A percentile compares a stretch with the other conserved stretches of the same genome.
These are phyloP conservation scores for Neurospora africana DNA, from an alignment of 495 filamentous ascomycete species.

Conservation along the genomic window DNA sequence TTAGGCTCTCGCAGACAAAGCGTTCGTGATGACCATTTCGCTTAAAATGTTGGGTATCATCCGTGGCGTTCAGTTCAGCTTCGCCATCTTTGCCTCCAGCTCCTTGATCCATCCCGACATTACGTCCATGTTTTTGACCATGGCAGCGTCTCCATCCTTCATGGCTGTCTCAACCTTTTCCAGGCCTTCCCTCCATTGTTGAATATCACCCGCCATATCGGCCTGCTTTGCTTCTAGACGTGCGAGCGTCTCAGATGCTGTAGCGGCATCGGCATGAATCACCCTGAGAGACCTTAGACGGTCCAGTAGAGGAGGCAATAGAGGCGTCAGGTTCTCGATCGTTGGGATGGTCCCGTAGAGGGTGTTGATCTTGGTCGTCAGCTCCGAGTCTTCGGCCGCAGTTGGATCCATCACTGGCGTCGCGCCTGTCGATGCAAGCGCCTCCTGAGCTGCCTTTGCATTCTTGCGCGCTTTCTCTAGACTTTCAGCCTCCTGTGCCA, in stretches of 20 bases:
- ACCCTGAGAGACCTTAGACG: slow-evolving; percentile 71
- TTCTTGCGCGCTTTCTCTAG: slow-evolving; percentile 62
- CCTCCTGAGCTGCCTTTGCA: slow-evolving; percentile 56
- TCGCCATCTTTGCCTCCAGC: slow-evolving; percentile 63
- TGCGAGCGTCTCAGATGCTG: slow-evolving; percentile 68
- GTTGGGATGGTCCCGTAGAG: slow-evolving; percentile 82
- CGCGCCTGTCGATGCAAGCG: slow-evolving; percentile 39
- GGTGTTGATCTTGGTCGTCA: slow-evolving; percentile 78
- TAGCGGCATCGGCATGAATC: slow-evolving; percentile 78
- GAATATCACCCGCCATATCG: slow-evolving; percentile 74
- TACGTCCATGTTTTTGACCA: slow-evolving; percentile 65
- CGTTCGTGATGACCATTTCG: not conserved
- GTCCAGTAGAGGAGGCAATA: slow-evolving; percentile 78
- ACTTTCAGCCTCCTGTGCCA: slow-evolving; percentile 70
- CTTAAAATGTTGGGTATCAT: slow-evolving; percentile 20
- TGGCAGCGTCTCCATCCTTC: slow-evolving; percentile 52
- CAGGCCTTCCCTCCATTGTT: slow-evolving; percentile 75
- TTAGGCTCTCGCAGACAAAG: not conserved
- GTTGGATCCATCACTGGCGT: slow-evolving; percentile 20
- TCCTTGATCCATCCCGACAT: slow-evolving; percentile 85
- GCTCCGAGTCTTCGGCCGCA: slow-evolving; percentile 45
- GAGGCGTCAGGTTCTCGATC: slow-evolving; percentile 75
- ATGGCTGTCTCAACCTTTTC: slow-evolving; percentile 69
- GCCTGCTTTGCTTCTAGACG: slow-evolving; percentile 68
- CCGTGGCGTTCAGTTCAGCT: slow-evolving; percentile 29